Evolutionary conservation across 805 yeast genomes (phyloP), one percentile per base, ranked within the genome.

Genomic region (Wickerhamiella vanderwaltii): DNA sequence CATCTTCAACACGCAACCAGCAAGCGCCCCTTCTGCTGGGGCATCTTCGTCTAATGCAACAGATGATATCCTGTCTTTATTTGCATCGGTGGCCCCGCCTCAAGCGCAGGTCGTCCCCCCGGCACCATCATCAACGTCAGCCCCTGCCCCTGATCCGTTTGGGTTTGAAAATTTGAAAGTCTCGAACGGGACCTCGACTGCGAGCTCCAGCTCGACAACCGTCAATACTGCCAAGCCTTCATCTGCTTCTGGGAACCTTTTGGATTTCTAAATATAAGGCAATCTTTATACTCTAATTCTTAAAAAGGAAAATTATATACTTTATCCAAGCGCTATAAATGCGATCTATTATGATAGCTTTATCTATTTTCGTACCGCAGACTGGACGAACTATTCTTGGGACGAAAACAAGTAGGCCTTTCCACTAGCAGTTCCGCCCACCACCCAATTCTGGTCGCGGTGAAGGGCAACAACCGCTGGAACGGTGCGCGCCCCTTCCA

Each of bases 351-450:
- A n/a, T n/a, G n/a, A n/a, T n/a, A n/a, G n/a, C n/a, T n/a, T n/a
- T n/a, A n/a, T n/a, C n/a, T n/a, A n/a, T n/a, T n/a, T n/a, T n/a
- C n/a, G n/a, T n/a, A n/a, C n/a, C n/a, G n/a, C n/a, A n/a, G n/a
- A n/a, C n/a, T n/a, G n/a, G n/a, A n/a, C n/a, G n/a, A n/a, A n/a
- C n/a, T n/a, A n/a, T n/a, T n/a, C n/a, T n/a, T n/a, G n/a, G n/a
- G n/a, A n/a, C n/a, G n/a, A n/a, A n/a, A 23, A 23, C 26, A 23
- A 11, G 55, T 79, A 83, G 0, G 77, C 77, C 54, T 87, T 87
- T 6, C 97, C 97, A 53, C 93, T 82, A 16, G 96, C 91, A 46
- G 87, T 82, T 7, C 95, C 97, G 1, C 98, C 98, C 3, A 74
- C 86, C 4, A 81, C 61, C 95, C 96, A 86, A 58, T 88, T 85